Conservation (phyloP, 75 land plant genomes). For the Pinus albicaulis region DNA sequence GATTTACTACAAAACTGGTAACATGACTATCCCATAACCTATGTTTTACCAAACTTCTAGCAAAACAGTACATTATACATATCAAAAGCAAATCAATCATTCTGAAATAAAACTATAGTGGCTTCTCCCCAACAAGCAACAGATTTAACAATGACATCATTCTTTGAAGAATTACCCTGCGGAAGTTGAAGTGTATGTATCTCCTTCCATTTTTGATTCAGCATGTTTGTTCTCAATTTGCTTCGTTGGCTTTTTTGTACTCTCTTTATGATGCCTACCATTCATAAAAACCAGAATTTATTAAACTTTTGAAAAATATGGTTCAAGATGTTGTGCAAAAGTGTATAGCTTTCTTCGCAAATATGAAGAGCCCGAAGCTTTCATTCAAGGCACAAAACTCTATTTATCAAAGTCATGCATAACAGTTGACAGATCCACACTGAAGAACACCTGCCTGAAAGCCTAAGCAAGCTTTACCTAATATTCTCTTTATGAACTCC, state of each 20-base stretch:
- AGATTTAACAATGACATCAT: not conserved
- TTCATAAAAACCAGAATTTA: not conserved
- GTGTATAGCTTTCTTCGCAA: not conserved
- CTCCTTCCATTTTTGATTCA: not conserved
- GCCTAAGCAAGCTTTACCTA: slow-evolving; percentile 4
- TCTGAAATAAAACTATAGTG: not conserved
- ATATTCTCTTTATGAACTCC: not conserved
- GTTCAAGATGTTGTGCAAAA: not conserved
- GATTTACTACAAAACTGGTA: not conserved
- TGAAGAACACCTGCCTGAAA: not conserved
- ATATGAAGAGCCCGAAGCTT: not conserved
- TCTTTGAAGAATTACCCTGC: not conserved
- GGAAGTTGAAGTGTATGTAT: slow-evolving; percentile 3
- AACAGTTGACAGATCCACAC: not conserved
- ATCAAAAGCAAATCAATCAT: not conserved
- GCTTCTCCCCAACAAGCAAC: not conserved
- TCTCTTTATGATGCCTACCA: slow-evolving; percentile 7
- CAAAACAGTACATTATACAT: not conserved
- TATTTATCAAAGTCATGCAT: not conserved
- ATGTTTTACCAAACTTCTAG: not conserved
- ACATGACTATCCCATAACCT: not conserved
- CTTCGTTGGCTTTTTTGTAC: not conserved
- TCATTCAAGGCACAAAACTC: not conserved
- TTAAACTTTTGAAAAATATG: not conserved
- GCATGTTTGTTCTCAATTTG: not conserved